Evolutionary conservation across 257 asterid species (phyloP), one percentile per base, ranked within the genome.

Genomic region (Haberlea rhodopensis): DNA sequence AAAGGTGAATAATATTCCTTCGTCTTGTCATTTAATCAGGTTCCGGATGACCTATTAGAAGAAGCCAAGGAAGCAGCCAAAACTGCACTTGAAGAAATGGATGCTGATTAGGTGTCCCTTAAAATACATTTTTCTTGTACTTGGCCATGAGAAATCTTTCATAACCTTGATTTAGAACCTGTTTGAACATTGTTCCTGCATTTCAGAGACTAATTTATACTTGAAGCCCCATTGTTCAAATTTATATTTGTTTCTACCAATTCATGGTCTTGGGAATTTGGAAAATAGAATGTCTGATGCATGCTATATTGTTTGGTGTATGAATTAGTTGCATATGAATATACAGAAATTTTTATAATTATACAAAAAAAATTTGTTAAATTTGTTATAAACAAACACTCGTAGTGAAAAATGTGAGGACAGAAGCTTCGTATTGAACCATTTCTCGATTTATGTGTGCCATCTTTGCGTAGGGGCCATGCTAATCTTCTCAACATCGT

Each of bases 71-170:
- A 80, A 34, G 98, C 95, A n/a, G 98, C 98, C 25, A 86, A 82
- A 80, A 90, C 87, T 15, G 98, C 98, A 5, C 95, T 91, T 10
- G 98, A 91, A 77, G 98, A 91, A 75, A 91, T 91, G 96, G 98
- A 90, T 75, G 97, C 96, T 18, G 97, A 88, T 78, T 90, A 86
- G 46, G 7, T 52, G 32, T 18, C 19, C 57, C 26, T n/a, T 3
- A 19, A 16, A 20, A 31, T 34, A 18, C 25, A 1, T 9, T 20
- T 59, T 29, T 32, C 64, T 59, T 10, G 28, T 19, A 13, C 32
- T 4, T 5, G 19, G 22, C 28, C 32, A 5, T 56, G 15, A 52
- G 8, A 52, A 52, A 20, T 25, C 32, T 31, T n/a, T 56, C 32
- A n/a, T 8, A 10, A 19, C 9, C 6, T 59, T 59, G 51, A 59